Evolutionary conservation across 2,329 filamentous ascomycete genomes (phyloP).

Genomic region (Colletotrichum sp.): DNA sequence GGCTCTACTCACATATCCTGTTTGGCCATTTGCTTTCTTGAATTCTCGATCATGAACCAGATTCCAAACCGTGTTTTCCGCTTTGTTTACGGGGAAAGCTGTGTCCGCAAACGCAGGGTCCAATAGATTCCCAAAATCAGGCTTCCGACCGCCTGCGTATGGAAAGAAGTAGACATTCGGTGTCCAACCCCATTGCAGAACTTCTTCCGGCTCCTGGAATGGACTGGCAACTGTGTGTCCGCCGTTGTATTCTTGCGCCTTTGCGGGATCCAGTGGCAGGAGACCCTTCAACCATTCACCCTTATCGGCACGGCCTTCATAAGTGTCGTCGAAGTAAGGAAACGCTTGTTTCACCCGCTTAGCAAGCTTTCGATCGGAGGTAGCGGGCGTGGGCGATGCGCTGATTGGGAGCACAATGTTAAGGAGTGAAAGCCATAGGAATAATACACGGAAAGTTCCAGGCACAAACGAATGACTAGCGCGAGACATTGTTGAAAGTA

Average conservation of each 20-base stretch:
- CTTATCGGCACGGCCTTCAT: background rate
- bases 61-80: background rate
- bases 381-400: background rate
- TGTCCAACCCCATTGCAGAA: background rate
- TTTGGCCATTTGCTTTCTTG: background rate
- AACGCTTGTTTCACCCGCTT: background rate
- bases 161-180: background rate
- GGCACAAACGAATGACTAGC: background rate
- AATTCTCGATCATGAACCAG: background rate
- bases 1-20: background rate
- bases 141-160: background rate
- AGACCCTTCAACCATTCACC: background rate
- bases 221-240: no score
- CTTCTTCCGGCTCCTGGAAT: background rate
- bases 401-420: background rate
- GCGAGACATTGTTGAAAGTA: background rate
- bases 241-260: background rate
- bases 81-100: background rate
- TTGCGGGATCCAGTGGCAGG: background rate
- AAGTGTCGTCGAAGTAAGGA: background rate
- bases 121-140: accelerated
- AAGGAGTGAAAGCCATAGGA: background rate
- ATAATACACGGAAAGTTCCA: background rate
- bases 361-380: background rate
- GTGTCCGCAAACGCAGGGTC: background rate